Base-by-base conservation (phyloP, 768 basidiomycete genomes). In the Tulasnella sp. region DNA sequence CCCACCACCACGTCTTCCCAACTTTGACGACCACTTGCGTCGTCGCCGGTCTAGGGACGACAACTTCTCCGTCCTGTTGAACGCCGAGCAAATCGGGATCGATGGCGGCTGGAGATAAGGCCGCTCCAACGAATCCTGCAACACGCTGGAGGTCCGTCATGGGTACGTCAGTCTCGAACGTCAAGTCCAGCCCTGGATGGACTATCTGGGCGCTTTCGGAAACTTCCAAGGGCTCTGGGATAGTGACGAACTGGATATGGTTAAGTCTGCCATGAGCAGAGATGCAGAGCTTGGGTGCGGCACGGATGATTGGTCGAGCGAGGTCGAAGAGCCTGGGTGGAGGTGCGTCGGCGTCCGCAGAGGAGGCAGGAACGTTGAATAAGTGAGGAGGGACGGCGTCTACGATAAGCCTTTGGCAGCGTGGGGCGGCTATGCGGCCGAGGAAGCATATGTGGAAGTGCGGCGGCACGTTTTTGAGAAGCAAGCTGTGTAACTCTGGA, bases 1-100 rank as follows among this genome's bases (percentile, higher is more conserved):
- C 74, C 74, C 74, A 75, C 74, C 74, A 75, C 74, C 28, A 75
- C 28, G 40, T 75, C 28, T 75, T 75, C 20, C 74, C 74, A 24
- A 28, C 74, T 42, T 75, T 48, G n/a, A 75, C 11, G 12, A 42
- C 14, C 24, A 44, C 74, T 48, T 75, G 41, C 12, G 74, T 44
- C 12, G 74, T 44, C 5, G 72, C 28, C 72, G 42, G 42, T 22
- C 20, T 16, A n/a, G 20, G 20, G 37, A 73, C 8, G 31, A 28
- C 18, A 28, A 54, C 24, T 12, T 54, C 54, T 54, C 54, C 54
- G 54, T 12, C 54, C 24, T 54, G 54, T 12, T 54, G 54, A 22
- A 8, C 54, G 5, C 54, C 54, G 54, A n/a, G 24, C 54, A n/a
- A 54, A 54, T 54, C 54, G 54, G 54, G n/a, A 12, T 22, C 54